Evolutionary conservation across 1,284 basidiomycete species (phyloP), one percentile per base, ranked within the genome.

Genomic region (Ustilago hordei): DNA sequence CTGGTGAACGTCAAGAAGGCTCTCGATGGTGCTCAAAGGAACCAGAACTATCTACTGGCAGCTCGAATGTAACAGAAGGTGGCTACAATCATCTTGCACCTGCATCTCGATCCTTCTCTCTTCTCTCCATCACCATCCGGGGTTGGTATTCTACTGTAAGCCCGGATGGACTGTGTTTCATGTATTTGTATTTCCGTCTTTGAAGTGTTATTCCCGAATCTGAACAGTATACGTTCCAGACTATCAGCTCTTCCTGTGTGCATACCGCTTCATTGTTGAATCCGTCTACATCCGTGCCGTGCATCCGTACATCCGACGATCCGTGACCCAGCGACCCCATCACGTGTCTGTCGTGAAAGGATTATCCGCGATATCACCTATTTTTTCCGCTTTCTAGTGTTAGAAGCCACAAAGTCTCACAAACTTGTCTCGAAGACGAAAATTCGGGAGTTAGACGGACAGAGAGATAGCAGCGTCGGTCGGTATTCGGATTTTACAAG

Each of bases 101-200:
- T 15, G 12, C 6, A 15, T 19, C 31, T 41, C 50, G 19, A 13
- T 8, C 8, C 28, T 31, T 19, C 28, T 48, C 11, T 48, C 47
- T 7, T 28, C n/a, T 9, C 13, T 9, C 38, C 15, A 11, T 17
- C 38, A 9, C 38, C 38, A 9, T 39, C 38, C 11, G 38, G 38
- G 9, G 23, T 28, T 28, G 23, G 23, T 28, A 28, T 28, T 28
- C 23, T 28, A 28, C 23, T 28, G 23, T 8, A 45, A 19, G n/a
- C 43, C 43, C 43, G 43, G 36, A 13, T 38, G 36, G 13, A 38
- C 9, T 38, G 36, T 28, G 23, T 28, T 43, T 19, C 19, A 31
- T 50, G 54, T 55, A 55, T 48, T 58, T 35, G n/a, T 48, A 58
- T 50, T 9, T 50, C 48, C 47, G 43, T 48, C 48, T 31, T 15